Percentiles rank a stretch among this genome's conserved stretches.
Conservation (phyloP, 108 stramenopile species). For the Skeletonema grethae region DNA sequence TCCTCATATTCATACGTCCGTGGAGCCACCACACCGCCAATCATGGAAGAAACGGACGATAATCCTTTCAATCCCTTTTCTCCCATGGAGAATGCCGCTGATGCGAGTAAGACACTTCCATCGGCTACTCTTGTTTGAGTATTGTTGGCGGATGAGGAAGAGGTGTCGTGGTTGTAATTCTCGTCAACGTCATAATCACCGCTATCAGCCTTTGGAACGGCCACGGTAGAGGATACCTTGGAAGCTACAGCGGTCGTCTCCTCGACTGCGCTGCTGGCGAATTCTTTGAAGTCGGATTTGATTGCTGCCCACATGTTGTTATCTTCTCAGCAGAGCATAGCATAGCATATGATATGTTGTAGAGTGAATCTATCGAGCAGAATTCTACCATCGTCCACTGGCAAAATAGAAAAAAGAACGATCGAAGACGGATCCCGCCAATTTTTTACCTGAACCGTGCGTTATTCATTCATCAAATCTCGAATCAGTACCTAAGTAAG, state of each 20-base stretch:
- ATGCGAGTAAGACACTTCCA: neutral
- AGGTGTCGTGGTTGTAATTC: neutral
- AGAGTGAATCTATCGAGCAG: no score
- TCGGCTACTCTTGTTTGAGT: neutral
- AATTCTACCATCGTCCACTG: no score
- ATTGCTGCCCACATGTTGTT: constrained; percentile 48
- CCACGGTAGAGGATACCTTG: constrained; percentile 15
- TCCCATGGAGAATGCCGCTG: constrained; percentile 6
- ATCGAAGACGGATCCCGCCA: no score
- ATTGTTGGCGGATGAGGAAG: neutral
- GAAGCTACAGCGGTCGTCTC: constrained; percentile 39
- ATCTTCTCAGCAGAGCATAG: no score
- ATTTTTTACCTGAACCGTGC: no score
- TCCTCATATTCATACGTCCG: neutral
- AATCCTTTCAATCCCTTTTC: constrained; percentile 11
- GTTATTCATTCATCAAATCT: no score
- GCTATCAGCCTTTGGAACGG: neutral
- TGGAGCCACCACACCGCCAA: constrained; percentile 43
- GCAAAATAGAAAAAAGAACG: no score
- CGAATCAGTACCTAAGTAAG: no score
- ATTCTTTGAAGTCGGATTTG: constrained; percentile 49
- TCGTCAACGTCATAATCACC: constrained; percentile 1
- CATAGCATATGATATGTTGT: no score
- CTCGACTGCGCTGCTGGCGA: constrained; percentile 39
- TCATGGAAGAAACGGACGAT: constrained; percentile 32